These are phyloP conservation scores for Pharus latifolius DNA, from an alignment of 176 grass and related monocot species.

Conservation along the genomic window DNA sequence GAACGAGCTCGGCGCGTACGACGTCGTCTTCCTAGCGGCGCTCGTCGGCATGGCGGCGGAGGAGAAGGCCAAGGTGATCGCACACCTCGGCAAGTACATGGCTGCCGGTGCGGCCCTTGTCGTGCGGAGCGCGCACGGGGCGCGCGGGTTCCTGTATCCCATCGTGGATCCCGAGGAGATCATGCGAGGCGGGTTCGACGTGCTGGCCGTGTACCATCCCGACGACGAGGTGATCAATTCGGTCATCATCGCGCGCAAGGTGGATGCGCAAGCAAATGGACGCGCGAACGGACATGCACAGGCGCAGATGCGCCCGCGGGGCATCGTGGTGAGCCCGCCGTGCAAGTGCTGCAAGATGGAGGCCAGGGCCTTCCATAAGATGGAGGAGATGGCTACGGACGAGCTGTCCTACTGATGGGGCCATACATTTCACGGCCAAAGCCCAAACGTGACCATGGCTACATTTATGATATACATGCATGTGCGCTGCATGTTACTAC, in stretches of 20 bases:
- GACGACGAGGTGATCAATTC: slow-evolving; percentile 58
- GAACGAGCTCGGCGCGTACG: slow-evolving; percentile 28
- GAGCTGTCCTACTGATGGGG: slow-evolving; percentile 1
- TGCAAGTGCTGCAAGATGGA: slow-evolving; percentile 30
- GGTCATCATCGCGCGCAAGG: slow-evolving; percentile 52
- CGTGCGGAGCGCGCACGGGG: slow-evolving; percentile 67
- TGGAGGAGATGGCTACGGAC: slow-evolving; percentile 9
- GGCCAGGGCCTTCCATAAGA: background rate
- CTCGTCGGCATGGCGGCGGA: slow-evolving; percentile 57
- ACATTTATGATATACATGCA: no score
- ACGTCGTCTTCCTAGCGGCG: slow-evolving; percentile 76
- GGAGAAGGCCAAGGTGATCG: slow-evolving; percentile 47
- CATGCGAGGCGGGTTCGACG: slow-evolving; percentile 46
- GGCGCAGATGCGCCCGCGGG: background rate
- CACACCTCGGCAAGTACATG: slow-evolving; percentile 54
- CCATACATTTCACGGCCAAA: no score
- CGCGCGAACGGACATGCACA: background rate
- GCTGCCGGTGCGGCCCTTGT: slow-evolving; percentile 39
- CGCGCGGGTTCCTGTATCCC: slow-evolving; percentile 70
- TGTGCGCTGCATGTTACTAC: no score
- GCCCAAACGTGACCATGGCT: no score
- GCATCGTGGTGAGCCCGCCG: slow-evolving; percentile 12
- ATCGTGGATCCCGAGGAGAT: slow-evolving; percentile 51
- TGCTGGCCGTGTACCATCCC: slow-evolving; percentile 56
- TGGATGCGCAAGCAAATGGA: background rate